Percentiles rank a stretch among this genome's conserved stretches.
phyloP scores from a whole-genome alignment of 257 asterid species.

The Fraxinus americana region DNA sequence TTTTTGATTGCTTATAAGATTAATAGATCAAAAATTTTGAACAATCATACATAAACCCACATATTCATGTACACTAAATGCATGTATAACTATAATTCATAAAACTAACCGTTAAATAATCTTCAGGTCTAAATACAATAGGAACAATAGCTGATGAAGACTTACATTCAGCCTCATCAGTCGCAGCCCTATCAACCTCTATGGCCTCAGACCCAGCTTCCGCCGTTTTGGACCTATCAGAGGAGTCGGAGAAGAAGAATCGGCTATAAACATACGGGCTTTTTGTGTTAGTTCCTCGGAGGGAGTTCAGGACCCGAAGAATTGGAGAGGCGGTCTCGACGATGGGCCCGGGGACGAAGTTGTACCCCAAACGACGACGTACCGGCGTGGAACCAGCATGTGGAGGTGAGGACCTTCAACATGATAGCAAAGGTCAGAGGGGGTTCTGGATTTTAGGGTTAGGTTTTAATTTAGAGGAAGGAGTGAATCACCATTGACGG shows the following conservation, averaged over 20 bases:
- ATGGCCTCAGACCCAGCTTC: constrained; percentile 46
- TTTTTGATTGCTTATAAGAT: too few species aligned
- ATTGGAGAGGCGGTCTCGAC: constrained; percentile 9
- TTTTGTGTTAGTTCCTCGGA: constrained; percentile 37
- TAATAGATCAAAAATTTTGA: too few species aligned
- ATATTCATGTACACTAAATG: background rate
- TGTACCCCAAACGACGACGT: constrained; percentile 42
- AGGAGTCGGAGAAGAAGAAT: constrained; percentile 84
- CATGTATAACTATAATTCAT: background rate
- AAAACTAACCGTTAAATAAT: constrained; percentile 75
- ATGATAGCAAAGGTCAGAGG: constrained; percentile 29
- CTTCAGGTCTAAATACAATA: constrained; percentile 78
- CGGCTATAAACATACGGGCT: constrained; percentile 47
- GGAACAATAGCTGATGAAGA: constrained; percentile 78
- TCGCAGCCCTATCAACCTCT: constrained; percentile 37
- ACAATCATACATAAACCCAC: too few species aligned
- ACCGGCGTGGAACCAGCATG: constrained; percentile 49
- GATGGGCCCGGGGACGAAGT: constrained; percentile 42
- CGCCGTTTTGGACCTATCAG: constrained; percentile 52
- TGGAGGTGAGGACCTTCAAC: constrained; percentile 74
- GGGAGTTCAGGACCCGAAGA: background rate
- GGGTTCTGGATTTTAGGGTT: constrained; percentile 9
- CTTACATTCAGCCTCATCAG: constrained; percentile 51
- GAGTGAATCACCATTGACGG: constrained; percentile 46
- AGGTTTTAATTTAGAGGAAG: constrained; percentile 15